Evolutionary conservation across 1,139 yeast genomes (phyloP), one percentile per base, ranked within the genome.

Genomic region (Yamadazyma diospyri): DNA sequence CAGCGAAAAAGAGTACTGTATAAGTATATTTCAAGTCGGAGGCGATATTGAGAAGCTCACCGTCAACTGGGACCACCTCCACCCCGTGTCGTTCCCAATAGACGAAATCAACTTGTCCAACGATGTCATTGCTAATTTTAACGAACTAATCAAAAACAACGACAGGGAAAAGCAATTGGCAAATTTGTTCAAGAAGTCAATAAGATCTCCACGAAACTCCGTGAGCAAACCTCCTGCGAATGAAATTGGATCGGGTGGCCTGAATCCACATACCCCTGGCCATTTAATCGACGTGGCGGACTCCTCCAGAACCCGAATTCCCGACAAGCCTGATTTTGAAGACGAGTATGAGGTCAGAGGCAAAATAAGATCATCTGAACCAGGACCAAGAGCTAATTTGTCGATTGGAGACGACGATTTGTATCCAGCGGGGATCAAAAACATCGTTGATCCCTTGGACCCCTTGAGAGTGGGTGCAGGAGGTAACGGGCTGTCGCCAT

Each of bases 401-500:
- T 25, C 35, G 6, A 63, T 69, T 29, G 82, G 81, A 0, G 71
- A 68, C 28, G 53, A 61, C 16, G 83, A 77, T 47, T 54, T 75
- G 32, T 59, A 70, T 41, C 81, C 81, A 1, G 78, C 75, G 1
- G 61, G 55, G 31, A 35, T 45, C 7, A 43, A 33, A 25, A 48
- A 70, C 37, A 45, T 48, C 5, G 40, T 27, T 19, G 46, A 37
- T 29, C 45, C 37, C 1, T n/a, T n/a, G n/a, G 47, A 40, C 34
- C 45, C 40, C 4, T 38, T 44, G 27, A 37, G 45, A 28, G 31
- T 28, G 8, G 40, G 40, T 0, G 40, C 34, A 19, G 45, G 49
- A 16, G 59, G 54, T 19, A 75, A 76, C 4, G 81, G 81, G 0
- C 76, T 77, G 82, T 57, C 72, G 39, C 78, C 80, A 1, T 61